phyloP scores from a whole-genome alignment of 805 yeast species.

The Kregervanrija pseudodelftensis region DNA sequence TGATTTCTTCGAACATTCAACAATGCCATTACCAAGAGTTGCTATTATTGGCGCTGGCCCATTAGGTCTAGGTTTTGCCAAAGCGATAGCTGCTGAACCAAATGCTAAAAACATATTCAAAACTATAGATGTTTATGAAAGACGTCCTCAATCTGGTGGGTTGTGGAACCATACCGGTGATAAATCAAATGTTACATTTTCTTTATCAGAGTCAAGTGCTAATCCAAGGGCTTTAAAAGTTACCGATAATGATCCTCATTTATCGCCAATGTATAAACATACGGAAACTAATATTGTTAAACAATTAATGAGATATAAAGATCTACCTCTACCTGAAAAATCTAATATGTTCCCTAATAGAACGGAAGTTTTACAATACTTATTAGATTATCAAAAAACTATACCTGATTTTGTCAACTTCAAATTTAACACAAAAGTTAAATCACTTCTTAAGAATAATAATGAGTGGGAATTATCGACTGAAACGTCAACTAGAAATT shows the following conservation, averaged over 20 bases:
- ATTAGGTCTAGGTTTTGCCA: slow-evolving; percentile 27
- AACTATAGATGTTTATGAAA: slow-evolving; percentile 25
- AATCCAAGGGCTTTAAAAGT: slow-evolving; percentile 14
- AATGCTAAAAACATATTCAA: slow-evolving; percentile 14
- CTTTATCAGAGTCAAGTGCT: slow-evolving; percentile 7
- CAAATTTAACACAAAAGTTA: slow-evolving; percentile 37
- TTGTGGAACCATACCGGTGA: slow-evolving; percentile 28
- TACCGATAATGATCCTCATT: slow-evolving; percentile 11
- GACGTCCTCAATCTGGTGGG: slow-evolving; percentile 27
- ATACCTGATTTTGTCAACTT: slow-evolving; percentile 32
- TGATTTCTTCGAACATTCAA: neutral
- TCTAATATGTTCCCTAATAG: slow-evolving; percentile 53
- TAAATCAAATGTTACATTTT: slow-evolving; percentile 18
- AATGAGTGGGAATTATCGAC: slow-evolving; percentile 23
- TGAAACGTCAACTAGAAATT: slow-evolving; percentile 8
- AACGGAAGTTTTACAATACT: slow-evolving; percentile 52
- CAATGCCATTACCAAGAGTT: slow-evolving; percentile 10
- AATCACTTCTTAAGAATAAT: slow-evolving; percentile 28
- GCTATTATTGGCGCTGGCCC: slow-evolving; percentile 32
- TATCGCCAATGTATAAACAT: slow-evolving; percentile 30
- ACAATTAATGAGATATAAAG: slow-evolving; percentile 26
- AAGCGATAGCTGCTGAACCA: slow-evolving; percentile 28
- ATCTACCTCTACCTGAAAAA: slow-evolving; percentile 25
- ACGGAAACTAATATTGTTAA: slow-evolving; percentile 29
- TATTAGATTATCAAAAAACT: slow-evolving; percentile 45